These are phyloP conservation scores for Phytopythium vexans DNA, from an alignment of 352 stramenopile genomes.

Conservation along the genomic window DNA sequence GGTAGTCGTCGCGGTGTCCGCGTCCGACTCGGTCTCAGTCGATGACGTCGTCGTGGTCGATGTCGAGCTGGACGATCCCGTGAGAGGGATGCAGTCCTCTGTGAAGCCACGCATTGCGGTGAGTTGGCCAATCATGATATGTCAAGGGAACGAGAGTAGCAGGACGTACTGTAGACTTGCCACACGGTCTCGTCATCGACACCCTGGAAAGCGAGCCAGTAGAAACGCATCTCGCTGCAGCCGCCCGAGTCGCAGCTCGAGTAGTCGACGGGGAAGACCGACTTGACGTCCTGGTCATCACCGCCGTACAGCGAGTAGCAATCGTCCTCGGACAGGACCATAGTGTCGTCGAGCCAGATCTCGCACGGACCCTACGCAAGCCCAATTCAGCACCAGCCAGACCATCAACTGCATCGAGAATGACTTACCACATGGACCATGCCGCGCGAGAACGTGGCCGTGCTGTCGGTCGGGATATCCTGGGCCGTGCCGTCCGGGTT, in stretches of 20 bases:
- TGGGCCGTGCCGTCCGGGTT: constrained; percentile 24
- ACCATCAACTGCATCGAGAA: not conserved
- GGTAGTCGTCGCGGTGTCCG: not conserved
- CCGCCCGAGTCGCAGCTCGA: constrained; percentile 19
- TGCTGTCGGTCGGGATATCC: constrained; percentile 26
- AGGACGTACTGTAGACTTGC: constrained; percentile 36
- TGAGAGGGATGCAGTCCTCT: constrained; percentile 32
- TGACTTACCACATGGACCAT: constrained; percentile 15
- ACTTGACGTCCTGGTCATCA: constrained; percentile 27
- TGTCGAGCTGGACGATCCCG: constrained; percentile 13
- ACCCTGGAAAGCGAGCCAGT: constrained; percentile 34
- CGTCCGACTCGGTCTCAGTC: not conserved
- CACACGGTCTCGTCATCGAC: constrained; percentile 26
- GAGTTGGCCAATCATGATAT: not conserved
- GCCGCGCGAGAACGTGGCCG: constrained; percentile 26
- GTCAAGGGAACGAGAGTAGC: not conserved
- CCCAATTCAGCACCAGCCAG: no score
- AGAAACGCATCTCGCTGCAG: constrained; percentile 36
- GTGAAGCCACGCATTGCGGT: not conserved
- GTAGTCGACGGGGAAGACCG: constrained; percentile 33
- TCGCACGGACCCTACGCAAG: constrained; percentile 19
- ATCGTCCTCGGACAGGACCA: constrained; percentile 23
- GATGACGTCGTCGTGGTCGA: constrained; percentile 7
- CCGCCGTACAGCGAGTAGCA: constrained; percentile 28
- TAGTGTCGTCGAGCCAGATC: constrained; percentile 32